Percentiles rank a stretch among this genome's conserved stretches.
Conservation (phyloP, 192 early-diverging fungal species). For the Linnemannia schmuckeri region DNA sequence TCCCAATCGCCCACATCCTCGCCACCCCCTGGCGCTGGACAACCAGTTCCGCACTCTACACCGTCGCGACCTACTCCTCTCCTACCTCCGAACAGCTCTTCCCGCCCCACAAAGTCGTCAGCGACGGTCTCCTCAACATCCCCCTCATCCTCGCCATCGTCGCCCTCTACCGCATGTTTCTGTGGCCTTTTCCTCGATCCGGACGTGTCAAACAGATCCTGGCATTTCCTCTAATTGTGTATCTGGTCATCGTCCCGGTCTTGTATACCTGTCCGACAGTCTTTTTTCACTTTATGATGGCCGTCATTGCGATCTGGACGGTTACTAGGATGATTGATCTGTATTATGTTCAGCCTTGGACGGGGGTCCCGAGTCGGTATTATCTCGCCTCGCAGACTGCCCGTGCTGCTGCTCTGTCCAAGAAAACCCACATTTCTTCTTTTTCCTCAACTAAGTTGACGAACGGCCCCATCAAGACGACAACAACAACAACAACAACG, state of each 20-base stretch:
- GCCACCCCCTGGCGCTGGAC: background rate
- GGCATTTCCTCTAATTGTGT: slow-evolving; percentile 19
- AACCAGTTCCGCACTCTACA: background rate
- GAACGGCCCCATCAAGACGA: background rate
- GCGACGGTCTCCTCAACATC: background rate
- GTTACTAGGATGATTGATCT: slow-evolving; percentile 35
- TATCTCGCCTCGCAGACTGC: background rate
- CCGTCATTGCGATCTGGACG: slow-evolving; percentile 21
- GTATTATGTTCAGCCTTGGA: slow-evolving; percentile 53
- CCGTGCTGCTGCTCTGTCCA: background rate
- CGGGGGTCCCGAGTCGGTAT: slow-evolving; percentile 18
- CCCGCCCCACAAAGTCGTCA: slow-evolving; percentile 5
- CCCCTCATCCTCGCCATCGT: slow-evolving; percentile 8
- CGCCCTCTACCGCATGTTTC: slow-evolving; percentile 14
- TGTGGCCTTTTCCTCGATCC: slow-evolving; percentile 20
- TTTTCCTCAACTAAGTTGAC: too few species aligned
- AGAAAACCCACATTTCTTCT: slow-evolving; percentile 9
- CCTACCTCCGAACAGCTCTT: background rate
- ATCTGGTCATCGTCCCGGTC: slow-evolving; percentile 11
- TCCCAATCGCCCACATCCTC: background rate
- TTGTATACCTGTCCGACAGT: slow-evolving; percentile 16
- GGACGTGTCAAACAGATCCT: slow-evolving; percentile 25
- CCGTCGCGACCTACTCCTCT: slow-evolving; percentile 11
- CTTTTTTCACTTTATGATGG: slow-evolving; percentile 6
- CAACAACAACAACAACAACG: background rate